Evolutionary conservation across 768 basidiomycete species (phyloP).

Genomic region (Lactarius vividus): DNA sequence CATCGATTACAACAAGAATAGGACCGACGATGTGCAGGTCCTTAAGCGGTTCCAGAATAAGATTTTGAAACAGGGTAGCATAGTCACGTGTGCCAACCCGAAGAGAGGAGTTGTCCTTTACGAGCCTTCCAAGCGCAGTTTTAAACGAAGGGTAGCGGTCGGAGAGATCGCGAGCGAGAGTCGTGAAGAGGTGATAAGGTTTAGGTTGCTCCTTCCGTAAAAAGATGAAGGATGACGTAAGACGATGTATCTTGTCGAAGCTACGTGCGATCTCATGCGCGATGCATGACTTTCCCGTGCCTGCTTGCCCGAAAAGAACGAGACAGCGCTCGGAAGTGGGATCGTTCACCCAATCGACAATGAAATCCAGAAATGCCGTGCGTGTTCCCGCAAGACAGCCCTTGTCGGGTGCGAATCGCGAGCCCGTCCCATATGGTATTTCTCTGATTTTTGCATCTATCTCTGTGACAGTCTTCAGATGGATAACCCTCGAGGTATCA

Average conservation of each 20-base stretch:
- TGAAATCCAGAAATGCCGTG: not conserved
- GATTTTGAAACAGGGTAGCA: not conserved
- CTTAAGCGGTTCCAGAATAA: not conserved
- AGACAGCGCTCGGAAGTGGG: not conserved
- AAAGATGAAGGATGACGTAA: not conserved
- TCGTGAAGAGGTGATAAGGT: slow-evolving; percentile 1
- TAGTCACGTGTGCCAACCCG: not conserved
- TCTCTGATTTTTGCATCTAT: not conserved
- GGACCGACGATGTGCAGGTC: not conserved
- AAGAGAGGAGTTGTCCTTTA: not conserved
- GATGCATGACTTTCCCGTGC: too few species aligned
- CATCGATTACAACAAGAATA: not conserved
- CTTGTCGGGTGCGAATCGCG: not conserved
- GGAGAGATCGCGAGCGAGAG: not conserved
- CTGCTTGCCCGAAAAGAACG: not conserved
- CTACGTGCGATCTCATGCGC: not conserved
- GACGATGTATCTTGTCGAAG: not conserved
- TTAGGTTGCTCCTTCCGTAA: not conserved
- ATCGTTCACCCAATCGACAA: not conserved
- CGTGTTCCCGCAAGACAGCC: not conserved
- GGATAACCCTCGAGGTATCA: not conserved
- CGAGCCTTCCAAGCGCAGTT: not conserved
- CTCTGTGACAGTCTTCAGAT: not conserved
- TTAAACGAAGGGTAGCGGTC: not conserved
- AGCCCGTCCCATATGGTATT: not conserved